phyloP scores from a whole-genome alignment of 257 asterid genomes.

The Solanum pennellii region DNA sequence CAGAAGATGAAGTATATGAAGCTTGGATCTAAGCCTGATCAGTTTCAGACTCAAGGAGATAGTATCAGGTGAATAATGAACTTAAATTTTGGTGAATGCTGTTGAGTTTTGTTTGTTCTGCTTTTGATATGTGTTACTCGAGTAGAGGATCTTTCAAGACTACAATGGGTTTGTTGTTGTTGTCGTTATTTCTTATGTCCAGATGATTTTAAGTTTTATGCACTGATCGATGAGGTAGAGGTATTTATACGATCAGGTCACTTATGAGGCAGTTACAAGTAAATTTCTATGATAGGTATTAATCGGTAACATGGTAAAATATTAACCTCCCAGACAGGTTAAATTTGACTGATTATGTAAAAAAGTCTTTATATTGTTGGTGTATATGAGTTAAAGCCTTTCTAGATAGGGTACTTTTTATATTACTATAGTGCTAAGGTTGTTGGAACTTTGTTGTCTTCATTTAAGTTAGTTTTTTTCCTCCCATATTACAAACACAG shows the following conservation, averaged over 20 bases:
- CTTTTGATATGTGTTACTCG: neutral
- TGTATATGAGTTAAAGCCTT: neutral
- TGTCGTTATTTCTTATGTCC: neutral
- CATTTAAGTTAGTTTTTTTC: neutral
- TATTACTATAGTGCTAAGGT: neutral
- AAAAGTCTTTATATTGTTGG: neutral
- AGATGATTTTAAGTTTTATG: neutral
- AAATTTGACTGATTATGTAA: neutral
- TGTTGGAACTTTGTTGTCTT: neutral
- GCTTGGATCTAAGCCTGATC: conserved; percentile 90
- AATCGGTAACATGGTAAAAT: neutral
- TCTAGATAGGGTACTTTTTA: neutral
- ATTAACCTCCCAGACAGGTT: neutral
- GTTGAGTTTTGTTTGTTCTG: neutral
- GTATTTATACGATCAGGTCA: neutral
- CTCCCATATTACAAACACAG: neutral
- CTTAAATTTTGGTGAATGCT: neutral
- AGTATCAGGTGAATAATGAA: conserved; percentile 43
- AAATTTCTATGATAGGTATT: neutral
- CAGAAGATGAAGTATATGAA: conserved; percentile 86
- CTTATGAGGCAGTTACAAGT: neutral
- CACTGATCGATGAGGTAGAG: neutral
- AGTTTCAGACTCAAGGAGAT: conserved; percentile 74
- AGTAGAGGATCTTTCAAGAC: neutral
- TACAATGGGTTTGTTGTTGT: neutral